Evolutionary conservation across 768 basidiomycete species (phyloP).

Genomic region (Atractiella rhizophila): DNA sequence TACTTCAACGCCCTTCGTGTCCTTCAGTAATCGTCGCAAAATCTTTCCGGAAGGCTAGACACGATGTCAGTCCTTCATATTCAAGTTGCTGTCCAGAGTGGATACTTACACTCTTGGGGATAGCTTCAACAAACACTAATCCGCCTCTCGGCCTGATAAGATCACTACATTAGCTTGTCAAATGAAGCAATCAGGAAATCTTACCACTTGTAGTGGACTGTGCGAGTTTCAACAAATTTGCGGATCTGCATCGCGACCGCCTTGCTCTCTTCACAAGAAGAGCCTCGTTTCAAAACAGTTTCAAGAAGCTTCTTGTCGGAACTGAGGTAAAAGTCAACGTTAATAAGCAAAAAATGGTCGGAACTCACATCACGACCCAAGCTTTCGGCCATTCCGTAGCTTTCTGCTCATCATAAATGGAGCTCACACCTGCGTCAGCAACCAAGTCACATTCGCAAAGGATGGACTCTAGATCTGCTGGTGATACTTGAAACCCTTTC

Average conservation of each 20-base stretch:
- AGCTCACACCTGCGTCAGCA: constrained; percentile 16
- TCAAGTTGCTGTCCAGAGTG: neutral
- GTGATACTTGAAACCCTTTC: constrained; percentile 18
- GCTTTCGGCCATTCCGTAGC: constrained; percentile 17
- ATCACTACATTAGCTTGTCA: neutral
- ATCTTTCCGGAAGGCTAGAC: too few species aligned
- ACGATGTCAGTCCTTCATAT: neutral
- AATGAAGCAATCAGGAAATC: neutral
- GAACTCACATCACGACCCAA: constrained; percentile 16
- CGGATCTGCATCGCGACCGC: constrained; percentile 10
- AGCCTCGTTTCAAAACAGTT: neutral
- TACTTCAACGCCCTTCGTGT: too few species aligned
- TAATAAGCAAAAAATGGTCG: too few species aligned
- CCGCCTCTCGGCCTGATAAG: constrained; percentile 14
- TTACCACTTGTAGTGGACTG: constrained; percentile 17
- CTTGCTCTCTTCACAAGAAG: constrained; percentile 3
- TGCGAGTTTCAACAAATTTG: constrained; percentile 12
- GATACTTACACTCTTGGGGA: constrained; percentile 10
- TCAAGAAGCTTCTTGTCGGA: constrained; percentile 10
- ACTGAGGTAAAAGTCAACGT: too few species aligned
- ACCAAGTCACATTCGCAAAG: constrained; percentile 13
- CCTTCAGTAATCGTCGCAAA: too few species aligned
- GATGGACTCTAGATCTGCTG: constrained; percentile 16
- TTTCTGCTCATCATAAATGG: constrained; percentile 14
- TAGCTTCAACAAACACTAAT: constrained; percentile 11